Percentiles rank a stretch among this genome's conserved stretches.
Evolutionary conservation across 2,329 filamentous ascomycete genomes (phyloP).

Genomic region (Aureobasidium sp.): DNA sequence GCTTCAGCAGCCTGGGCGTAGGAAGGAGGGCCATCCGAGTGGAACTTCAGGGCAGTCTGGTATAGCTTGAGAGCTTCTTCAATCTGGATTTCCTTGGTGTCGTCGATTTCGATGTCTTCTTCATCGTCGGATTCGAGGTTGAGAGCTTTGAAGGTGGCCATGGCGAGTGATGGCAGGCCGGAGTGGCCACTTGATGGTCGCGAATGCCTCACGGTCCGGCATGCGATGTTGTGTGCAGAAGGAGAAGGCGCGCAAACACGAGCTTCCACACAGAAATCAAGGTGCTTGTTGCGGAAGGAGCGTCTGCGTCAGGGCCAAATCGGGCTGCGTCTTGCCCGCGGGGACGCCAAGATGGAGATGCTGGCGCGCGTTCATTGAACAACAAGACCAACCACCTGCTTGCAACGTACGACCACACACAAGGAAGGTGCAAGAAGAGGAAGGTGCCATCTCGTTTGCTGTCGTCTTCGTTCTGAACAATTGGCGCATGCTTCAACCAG

Average conservation of each 20-base stretch:
- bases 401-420: background rate
- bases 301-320: background rate
- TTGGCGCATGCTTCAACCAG: background rate
- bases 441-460: background rate
- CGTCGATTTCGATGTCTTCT: conserved; percentile 83
- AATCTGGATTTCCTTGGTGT: conserved; percentile 92
- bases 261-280: background rate
- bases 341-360: background rate
- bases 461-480: background rate
- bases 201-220: background rate
- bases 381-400: background rate
- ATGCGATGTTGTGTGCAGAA: background rate
- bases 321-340: background rate
- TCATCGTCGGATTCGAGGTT: conserved; percentile 93
- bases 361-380: background rate
- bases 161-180: conserved; percentile 19
- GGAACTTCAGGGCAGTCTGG: conserved; percentile 80
- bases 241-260: background rate
- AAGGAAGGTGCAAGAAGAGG: background rate
- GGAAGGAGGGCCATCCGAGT: conserved; percentile 72
- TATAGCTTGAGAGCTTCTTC: conserved; percentile 95
- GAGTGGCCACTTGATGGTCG: background rate
- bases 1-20: conserved; percentile 71
- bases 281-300: conserved; percentile 1
- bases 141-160: conserved; percentile 69